Base-by-base conservation (phyloP, 495 filamentous ascomycete species). In the Lophium mytilinum region DNA sequence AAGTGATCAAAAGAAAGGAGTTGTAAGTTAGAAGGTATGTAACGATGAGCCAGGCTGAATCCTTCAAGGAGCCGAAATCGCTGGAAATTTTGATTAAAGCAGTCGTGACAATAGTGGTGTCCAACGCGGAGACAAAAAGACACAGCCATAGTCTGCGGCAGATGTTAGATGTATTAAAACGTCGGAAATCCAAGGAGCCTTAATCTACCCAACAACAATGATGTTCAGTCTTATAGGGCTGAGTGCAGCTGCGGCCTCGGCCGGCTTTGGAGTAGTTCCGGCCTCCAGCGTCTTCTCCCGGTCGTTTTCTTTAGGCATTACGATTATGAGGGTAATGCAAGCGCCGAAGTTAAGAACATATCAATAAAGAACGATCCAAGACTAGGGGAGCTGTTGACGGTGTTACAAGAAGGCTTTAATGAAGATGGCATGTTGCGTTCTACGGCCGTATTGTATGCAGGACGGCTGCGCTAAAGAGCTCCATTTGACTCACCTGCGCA, bases 1-100 rank as follows among this genome's bases (percentile, higher is more conserved):
- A 57, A n/a, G 50, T 36, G 24, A 64, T 64, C 56, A 60, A 54
- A 0, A 64, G 45, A 40, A 60, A 64, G 4, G 61, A 39, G 37
- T 64, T 64, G 39, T 64, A 64, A 4, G 61, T 64, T 37, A 64
- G 54, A 41, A 64, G 45, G 47, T 64, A 64, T 7, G 57, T 40
- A 1, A 57, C 59, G 14, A 64, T 34, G 17, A 64, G 57, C 61
- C 61, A 64, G 19, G 52, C 51, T 15, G 56, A 41, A 15, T 57
- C 40, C 17, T 37, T 54, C 37, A 64, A 52, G 9, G 53, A 40
- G 37, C 57, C 52, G 37, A 64, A 64, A 18, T 51, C 51, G 50
- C 61, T 64, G 3, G 57, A 60, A 19, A 64, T 60, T 30, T 55
- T 60, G 50, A 64, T 50, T 6, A 64, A 40, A 14, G 52, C 57